Evolutionary conservation across 495 filamentous ascomycete species (phyloP).

Genomic region (Acidomyces sp.): DNA sequence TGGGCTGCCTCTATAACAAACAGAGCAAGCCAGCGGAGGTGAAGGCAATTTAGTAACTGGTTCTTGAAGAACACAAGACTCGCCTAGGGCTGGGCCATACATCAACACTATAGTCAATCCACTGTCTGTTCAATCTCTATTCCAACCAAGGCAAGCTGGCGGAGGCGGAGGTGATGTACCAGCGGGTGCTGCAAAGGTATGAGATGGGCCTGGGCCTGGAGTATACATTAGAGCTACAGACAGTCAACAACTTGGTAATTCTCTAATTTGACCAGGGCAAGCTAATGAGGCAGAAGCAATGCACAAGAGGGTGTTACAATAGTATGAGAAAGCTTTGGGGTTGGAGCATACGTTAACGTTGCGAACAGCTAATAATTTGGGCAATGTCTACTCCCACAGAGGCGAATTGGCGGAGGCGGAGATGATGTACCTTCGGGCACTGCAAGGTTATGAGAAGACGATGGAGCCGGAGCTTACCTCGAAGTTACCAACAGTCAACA

Average conservation of each 20-base stretch:
- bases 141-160: neutral
- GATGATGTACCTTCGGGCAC: slow-evolving; percentile 30
- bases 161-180: neutral
- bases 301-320: slow-evolving; percentile 20
- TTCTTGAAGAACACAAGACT: neutral
- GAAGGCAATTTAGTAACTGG: neutral
- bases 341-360: slow-evolving; percentile 32
- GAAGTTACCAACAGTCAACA: slow-evolving; percentile 29
- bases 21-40: neutral
- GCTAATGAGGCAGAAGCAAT: slow-evolving; percentile 25
- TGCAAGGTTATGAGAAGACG: slow-evolving; percentile 29
- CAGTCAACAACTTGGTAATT: neutral
- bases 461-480: slow-evolving; percentile 30
- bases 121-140: neutral
- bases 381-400: slow-evolving; percentile 19
- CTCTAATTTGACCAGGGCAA: neutral
- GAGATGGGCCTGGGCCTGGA: neutral
- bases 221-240: neutral
- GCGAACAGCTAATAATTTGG: slow-evolving; percentile 22
- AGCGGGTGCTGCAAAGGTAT: neutral
- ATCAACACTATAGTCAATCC: neutral
- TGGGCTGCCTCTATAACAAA: neutral
- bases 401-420: slow-evolving; percentile 30
- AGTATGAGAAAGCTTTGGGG: slow-evolving; percentile 29
- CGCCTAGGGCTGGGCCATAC: neutral